A percentile compares a stretch with the other conserved stretches of the same genome.
Evolutionary conservation across 2,329 filamentous ascomycete genomes (phyloP).

Genomic region (Hymenoscyphus occultus): DNA sequence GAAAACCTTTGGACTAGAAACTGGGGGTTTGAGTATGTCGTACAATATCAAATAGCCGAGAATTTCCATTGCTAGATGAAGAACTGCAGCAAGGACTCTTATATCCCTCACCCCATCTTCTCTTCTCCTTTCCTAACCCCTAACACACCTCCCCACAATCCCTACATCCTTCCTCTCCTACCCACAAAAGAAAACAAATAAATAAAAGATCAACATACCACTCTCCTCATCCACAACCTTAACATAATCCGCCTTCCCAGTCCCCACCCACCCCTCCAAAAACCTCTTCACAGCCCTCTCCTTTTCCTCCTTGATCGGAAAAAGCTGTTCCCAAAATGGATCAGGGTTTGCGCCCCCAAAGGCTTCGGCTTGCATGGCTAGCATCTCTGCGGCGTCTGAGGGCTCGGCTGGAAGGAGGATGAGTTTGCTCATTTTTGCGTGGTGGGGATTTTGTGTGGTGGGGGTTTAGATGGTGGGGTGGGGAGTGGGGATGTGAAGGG

Average conservation of each 20-base stretch:
- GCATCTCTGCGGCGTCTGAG: conserved; percentile 18
- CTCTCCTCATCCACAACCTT: conserved; percentile 24
- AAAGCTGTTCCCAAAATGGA: conserved; percentile 22
- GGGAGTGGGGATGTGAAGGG: no score
- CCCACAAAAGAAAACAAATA: no score
- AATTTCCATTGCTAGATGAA: no score
- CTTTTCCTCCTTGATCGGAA: conserved; percentile 16
- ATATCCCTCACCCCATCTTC: no score
- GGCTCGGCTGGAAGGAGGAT: conserved; percentile 7
- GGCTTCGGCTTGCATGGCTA: conserved; percentile 18
- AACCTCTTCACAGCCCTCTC: conserved; percentile 20
- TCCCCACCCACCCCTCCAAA: conserved; percentile 20
- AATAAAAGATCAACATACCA: conserved; percentile 15
- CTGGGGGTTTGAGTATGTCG: no score
- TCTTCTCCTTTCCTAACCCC: no score
- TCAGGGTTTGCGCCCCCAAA: conserved; percentile 20
- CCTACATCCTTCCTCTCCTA: no score
- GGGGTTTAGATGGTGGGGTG: no score
- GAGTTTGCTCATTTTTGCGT: conserved; percentile 6
- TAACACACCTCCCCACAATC: no score
- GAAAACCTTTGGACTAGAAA: no score
- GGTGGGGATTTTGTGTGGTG: background rate
- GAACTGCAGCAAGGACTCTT: no score
- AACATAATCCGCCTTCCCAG: conserved; percentile 20
- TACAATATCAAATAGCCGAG: no score